Conservation (phyloP, 352 stramenopile species). For the Pythium aphanidermatum region DNA sequence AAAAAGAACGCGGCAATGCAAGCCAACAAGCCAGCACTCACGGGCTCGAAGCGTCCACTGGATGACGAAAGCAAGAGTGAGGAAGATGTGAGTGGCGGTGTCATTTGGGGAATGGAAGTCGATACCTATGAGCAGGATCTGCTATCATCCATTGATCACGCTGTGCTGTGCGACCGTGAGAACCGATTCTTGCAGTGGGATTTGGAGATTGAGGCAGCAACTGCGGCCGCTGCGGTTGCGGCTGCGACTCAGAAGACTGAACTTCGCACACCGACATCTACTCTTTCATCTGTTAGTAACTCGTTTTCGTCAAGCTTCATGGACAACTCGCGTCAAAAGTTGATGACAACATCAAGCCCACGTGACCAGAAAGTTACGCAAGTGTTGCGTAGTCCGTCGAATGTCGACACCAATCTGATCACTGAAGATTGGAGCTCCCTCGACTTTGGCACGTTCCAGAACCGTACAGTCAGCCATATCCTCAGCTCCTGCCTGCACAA, state of each 20-base stretch:
- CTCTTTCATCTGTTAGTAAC: neutral
- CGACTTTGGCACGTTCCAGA: slow-evolving; percentile 79
- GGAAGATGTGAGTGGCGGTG: slow-evolving; percentile 39
- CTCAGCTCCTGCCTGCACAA: slow-evolving; percentile 79
- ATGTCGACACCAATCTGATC: slow-evolving; percentile 44
- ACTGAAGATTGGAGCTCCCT: slow-evolving; percentile 76
- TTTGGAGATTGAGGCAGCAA: slow-evolving; percentile 42
- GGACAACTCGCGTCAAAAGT: slow-evolving; percentile 12
- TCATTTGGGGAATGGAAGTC: slow-evolving; percentile 65
- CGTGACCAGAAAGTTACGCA: slow-evolving; percentile 30
- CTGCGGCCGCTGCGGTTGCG: slow-evolving; percentile 23
- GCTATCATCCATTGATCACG: slow-evolving; percentile 71
- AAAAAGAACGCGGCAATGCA: slow-evolving; percentile 10
- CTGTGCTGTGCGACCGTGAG: slow-evolving; percentile 71
- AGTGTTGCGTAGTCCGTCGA: slow-evolving; percentile 41
- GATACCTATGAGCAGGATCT: slow-evolving; percentile 66
- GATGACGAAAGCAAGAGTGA: slow-evolving; percentile 10
- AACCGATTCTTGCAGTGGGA: slow-evolving; percentile 80
- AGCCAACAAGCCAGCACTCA: neutral
- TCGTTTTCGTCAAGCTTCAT: neutral
- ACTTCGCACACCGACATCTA: slow-evolving; percentile 10
- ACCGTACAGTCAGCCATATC: slow-evolving; percentile 80
- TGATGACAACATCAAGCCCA: slow-evolving; percentile 49
- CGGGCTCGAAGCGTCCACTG: slow-evolving; percentile 29
- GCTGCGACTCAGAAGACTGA: slow-evolving; percentile 19